Evolutionary conservation across 1,284 basidiomycete species (phyloP).

Genomic region (Ustilago xerochloae): DNA sequence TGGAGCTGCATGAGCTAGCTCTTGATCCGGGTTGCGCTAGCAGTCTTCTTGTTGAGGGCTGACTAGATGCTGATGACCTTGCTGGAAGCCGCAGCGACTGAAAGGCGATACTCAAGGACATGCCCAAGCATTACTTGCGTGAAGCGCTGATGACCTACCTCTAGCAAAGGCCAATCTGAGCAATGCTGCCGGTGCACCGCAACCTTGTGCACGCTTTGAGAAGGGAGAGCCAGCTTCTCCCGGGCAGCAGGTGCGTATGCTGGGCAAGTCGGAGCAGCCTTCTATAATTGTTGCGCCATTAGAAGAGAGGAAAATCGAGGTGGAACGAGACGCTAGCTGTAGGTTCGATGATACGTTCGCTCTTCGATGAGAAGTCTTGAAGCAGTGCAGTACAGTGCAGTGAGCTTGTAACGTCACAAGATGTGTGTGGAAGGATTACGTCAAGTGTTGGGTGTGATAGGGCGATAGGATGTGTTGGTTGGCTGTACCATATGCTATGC

Average conservation of each 20-base stretch:
- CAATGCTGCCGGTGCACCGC: conserved; percentile 7
- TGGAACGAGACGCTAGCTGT: not conserved
- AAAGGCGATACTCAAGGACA: conserved; percentile 36
- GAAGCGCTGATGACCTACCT: too few species aligned
- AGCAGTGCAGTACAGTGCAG: too few species aligned
- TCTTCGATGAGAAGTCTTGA: not conserved
- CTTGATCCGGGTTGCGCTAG: not conserved
- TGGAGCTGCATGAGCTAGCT: conserved; percentile 5
- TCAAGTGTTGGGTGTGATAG: not conserved
- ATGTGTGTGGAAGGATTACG: not conserved
- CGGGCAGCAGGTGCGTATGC: conserved; percentile 15
- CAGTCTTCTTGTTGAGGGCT: not conserved
- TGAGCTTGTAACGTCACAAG: too few species aligned
- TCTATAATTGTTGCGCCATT: conserved; percentile 15
- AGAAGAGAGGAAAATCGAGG: not conserved
- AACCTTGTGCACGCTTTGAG: not conserved
- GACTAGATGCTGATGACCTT: conserved; percentile 14
- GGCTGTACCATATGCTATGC: not conserved
- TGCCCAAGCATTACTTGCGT: conserved; percentile 29
- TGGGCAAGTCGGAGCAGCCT: not conserved
- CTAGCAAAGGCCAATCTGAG: too few species aligned
- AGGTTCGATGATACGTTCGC: not conserved
- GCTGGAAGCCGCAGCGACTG: conserved; percentile 35
- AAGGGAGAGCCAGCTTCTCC: conserved; percentile 34
- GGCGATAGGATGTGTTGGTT: not conserved